A percentile compares a stretch with the other conserved stretches of the same genome.
Evolutionary conservation across 805 yeast species (phyloP).

Genomic region (Zygotorulaspora florentina): DNA sequence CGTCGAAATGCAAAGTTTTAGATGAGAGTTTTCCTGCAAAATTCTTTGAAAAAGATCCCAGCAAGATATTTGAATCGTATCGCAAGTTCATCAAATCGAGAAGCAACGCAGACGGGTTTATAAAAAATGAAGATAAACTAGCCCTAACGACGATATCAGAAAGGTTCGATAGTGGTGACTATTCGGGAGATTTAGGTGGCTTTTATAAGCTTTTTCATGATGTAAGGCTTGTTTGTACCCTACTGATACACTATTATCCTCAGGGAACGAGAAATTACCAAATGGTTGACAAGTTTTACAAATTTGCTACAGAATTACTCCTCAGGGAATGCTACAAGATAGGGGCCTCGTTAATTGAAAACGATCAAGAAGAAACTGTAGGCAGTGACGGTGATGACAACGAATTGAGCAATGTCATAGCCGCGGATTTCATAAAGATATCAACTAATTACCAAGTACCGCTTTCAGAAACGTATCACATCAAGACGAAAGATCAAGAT

Average conservation of each 20-base stretch:
- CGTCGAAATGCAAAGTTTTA: conserved; percentile 31
- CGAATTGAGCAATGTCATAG: conserved; percentile 39
- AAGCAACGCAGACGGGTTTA: conserved; percentile 19
- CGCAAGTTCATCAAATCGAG: conserved; percentile 34
- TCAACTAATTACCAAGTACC: conserved; percentile 47
- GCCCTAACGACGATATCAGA: conserved; percentile 40
- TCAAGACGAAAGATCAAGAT: conserved; percentile 64
- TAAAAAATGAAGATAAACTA: conserved; percentile 24
- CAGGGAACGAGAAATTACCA: conserved; percentile 48
- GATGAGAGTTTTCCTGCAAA: conserved; percentile 41
- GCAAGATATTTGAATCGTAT: conserved; percentile 42
- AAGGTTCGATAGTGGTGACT: conserved; percentile 39
- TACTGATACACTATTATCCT: conserved; percentile 44
- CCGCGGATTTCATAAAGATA: conserved; percentile 58
- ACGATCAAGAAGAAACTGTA: conserved; percentile 9
- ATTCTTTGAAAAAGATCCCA: conserved; percentile 46
- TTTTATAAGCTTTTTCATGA: conserved; percentile 65
- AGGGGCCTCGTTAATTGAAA: conserved; percentile 30
- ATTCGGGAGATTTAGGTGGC: conserved; percentile 35
- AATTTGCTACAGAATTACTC: conserved; percentile 56
- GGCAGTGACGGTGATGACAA: conserved; percentile 29
- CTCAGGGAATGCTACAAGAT: conserved; percentile 55
- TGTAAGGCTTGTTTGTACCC: conserved; percentile 50
- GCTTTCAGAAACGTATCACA: conserved; percentile 61
- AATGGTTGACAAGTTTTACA: conserved; percentile 58